These are phyloP conservation scores for Ophiostoma fasciatum DNA, from an alignment of 2,329 filamentous ascomycete genomes.

Conservation along the genomic window DNA sequence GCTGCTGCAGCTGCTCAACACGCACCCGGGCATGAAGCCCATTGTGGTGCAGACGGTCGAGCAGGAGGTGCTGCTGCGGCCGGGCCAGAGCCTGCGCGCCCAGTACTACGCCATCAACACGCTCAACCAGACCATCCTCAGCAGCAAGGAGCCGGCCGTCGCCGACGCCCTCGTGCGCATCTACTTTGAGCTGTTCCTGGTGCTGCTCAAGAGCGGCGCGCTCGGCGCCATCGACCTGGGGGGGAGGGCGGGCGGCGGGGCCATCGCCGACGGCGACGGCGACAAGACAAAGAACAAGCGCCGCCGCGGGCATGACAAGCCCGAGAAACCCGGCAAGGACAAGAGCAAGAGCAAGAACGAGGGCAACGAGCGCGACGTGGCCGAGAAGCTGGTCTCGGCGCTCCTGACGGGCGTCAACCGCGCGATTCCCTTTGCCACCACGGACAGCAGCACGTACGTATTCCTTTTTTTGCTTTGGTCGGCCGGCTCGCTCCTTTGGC, in stretches of 20 bases:
- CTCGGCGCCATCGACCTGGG: slow-evolving; percentile 26
- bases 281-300: slow-evolving; percentile 13
- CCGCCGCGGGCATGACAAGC: slow-evolving; percentile 5
- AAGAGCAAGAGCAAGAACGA: slow-evolving; percentile 18
- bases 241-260: slow-evolving; percentile 23
- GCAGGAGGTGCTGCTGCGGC: slow-evolving; percentile 72
- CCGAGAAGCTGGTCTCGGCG: slow-evolving; percentile 83
- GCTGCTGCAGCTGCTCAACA: slow-evolving; percentile 75
- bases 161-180: slow-evolving; percentile 73
- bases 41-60: slow-evolving; percentile 77
- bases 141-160: slow-evolving; percentile 64
- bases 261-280: slow-evolving; percentile 17
- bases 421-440: slow-evolving; percentile 80
- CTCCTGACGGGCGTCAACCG: slow-evolving; percentile 91
- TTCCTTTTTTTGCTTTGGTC: background rate
- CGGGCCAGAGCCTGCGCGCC: slow-evolving; percentile 73
- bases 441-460: slow-evolving; percentile 57
- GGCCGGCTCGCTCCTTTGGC: too few relatives aligned
- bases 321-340: slow-evolving; percentile 15
- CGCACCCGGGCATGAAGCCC: slow-evolving; percentile 86
- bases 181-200: slow-evolving; percentile 82
- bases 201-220: slow-evolving; percentile 53
- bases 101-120: slow-evolving; percentile 96
- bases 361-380: slow-evolving; percentile 48
- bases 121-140: slow-evolving; percentile 89